Conservation (phyloP, 1,284 basidiomycete genomes). For the Tilletia setariae region DNA sequence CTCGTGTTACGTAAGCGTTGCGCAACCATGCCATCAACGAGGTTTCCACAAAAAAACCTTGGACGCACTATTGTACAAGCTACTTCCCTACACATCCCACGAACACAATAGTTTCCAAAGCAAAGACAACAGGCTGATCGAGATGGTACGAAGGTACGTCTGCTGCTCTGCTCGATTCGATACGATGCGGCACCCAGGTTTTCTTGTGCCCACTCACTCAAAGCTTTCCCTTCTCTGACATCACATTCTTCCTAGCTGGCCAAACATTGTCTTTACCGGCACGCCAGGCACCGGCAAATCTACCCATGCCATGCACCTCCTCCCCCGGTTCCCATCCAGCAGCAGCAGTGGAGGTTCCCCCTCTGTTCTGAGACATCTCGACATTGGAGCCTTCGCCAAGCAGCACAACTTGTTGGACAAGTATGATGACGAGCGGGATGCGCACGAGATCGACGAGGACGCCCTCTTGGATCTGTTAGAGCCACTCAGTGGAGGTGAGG, state of each 20-base stretch:
- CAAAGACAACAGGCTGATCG: too few relatives aligned
- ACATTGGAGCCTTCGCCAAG: constrained; percentile 86
- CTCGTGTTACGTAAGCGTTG: not conserved
- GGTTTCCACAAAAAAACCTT: not conserved
- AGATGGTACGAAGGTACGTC: constrained; percentile 6
- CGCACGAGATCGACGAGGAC: constrained; percentile 91
- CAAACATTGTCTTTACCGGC: constrained; percentile 89
- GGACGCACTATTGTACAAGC: not conserved
- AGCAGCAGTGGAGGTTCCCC: not conserved
- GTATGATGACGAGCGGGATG: constrained; percentile 91
- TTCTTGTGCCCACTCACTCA: too few relatives aligned
- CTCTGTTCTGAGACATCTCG: constrained; percentile 64
- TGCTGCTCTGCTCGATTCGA: too few relatives aligned
- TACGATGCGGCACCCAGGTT: too few relatives aligned
- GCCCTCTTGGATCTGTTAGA: constrained; percentile 46
- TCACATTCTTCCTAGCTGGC: constrained; percentile 53
- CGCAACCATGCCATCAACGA: not conserved
- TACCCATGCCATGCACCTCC: constrained; percentile 67
- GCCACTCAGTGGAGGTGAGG: constrained; percentile 36
- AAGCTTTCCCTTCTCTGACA: not conserved
- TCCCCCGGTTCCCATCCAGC: not conserved
- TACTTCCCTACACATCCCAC: not conserved
- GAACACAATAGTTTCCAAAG: too few relatives aligned
- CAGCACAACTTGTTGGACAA: constrained; percentile 74
- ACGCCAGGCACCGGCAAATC: constrained; percentile 82